phyloP scores from a whole-genome alignment of 352 stramenopile species.

The Phytopythium mirpurense region DNA sequence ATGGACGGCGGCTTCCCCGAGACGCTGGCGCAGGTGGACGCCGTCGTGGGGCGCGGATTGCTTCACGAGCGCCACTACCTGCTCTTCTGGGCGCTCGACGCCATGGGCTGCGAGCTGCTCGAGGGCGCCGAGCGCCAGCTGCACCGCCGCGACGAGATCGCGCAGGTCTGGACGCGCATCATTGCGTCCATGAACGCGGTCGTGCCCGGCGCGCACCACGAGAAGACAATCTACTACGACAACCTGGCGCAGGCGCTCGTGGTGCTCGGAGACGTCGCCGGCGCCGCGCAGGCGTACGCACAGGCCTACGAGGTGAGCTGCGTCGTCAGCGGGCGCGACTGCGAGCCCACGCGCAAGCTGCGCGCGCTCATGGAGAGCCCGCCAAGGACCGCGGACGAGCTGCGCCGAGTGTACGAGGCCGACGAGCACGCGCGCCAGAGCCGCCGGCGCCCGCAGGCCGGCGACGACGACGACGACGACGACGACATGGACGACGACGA shows the following conservation, averaged over 20 bases:
- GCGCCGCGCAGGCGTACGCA: slow-evolving; percentile 45
- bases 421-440: slow-evolving; percentile 19
- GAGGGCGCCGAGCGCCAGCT: slow-evolving; percentile 25
- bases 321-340: slow-evolving; percentile 53
- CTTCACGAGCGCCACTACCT: slow-evolving; percentile 69
- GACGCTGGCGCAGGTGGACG: slow-evolving; percentile 52
- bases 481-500: background rate
- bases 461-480: slow-evolving; percentile 25
- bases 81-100: slow-evolving; percentile 72
- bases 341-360: slow-evolving; percentile 57
- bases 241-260: slow-evolving; percentile 73
- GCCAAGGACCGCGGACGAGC: slow-evolving; percentile 49
- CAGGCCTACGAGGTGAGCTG: slow-evolving; percentile 53
- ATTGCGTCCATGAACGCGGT: slow-evolving; percentile 70
- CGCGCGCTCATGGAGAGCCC: slow-evolving; percentile 53
- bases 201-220: slow-evolving; percentile 56
- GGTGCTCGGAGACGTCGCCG: slow-evolving; percentile 45
- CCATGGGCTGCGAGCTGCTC: slow-evolving; percentile 55
- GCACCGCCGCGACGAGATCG: slow-evolving; percentile 33
- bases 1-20: slow-evolving; percentile 60
- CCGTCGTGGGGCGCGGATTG: slow-evolving; percentile 32
- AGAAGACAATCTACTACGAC: slow-evolving; percentile 86
- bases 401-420: slow-evolving; percentile 51
- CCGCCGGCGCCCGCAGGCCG: slow-evolving; percentile 14
- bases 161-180: slow-evolving; percentile 59